Base-by-base conservation (phyloP, 2,329 filamentous ascomycete species). In the Talaromyces sp. region DNA sequence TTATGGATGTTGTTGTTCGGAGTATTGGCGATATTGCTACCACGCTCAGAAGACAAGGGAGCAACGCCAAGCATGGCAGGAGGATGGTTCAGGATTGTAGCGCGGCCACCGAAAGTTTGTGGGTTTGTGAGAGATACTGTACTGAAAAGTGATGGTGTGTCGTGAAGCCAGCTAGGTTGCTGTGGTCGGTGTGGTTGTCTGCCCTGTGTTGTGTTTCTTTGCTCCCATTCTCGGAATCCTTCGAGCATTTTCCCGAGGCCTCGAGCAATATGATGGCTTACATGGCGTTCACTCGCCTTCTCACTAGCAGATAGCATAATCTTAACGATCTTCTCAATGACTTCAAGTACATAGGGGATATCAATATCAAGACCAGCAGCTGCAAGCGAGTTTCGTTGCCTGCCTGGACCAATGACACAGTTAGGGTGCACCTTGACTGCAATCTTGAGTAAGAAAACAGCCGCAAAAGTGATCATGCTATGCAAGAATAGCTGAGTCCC, bases 401-500 rank as follows among this genome's bases (percentile, higher is more conserved):
- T 75, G 13, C 72, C 72, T 16, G 71, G 72, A 1, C 76, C 76
- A 37, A 74, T 73, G 7, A 73, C 70, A 24, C 76, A 70, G 33
- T 67, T 72, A 3, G 76, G 76, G 64, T 74, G 77, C 52, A 72
- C 68, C 54, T 82, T 76, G 69, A 81, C 73, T 63, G 77, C 74
- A 19, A 81, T 78, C 64, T 81, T 81, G 50, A 82, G 68, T 8
- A 82, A 71, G 60, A 82, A 82, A 9, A 81, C 80, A 7, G 78
- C 77, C 1, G 80, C 79, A 69, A 81, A 82, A 0, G 80, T 79
- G 52, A 82, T 80, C 78, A 81, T 82, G 63, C 79, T 81, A 69
- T 81, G 78, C 6, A 82, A 73, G 66, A 82, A 82, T 37, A 81
- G 67, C 13, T 80, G 80, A 14, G 81, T 77, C 47, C 80, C 80